Percentiles rank a stretch among this genome's conserved stretches.
These are phyloP conservation scores for Starmerella stigmatis DNA, from an alignment of 805 yeast genomes.

Conservation along the genomic window DNA sequence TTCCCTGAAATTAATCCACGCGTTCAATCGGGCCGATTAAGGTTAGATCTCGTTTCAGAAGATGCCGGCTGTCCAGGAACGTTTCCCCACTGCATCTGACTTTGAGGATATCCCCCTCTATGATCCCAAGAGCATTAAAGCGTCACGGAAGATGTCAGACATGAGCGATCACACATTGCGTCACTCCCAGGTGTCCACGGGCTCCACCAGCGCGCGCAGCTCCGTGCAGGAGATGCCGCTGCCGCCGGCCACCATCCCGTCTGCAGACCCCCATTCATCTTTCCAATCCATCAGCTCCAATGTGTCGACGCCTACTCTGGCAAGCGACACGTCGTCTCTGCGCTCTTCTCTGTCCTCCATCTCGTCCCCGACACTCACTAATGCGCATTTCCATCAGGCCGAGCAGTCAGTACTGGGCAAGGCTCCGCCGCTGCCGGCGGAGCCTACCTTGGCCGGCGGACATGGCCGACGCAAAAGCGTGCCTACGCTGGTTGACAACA, in stretches of 20 bases:
- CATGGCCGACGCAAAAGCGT: constrained; percentile 16
- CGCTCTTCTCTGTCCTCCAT: constrained; percentile 21
- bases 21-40: background rate
- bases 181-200: background rate
- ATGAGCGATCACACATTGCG: constrained; percentile 1
- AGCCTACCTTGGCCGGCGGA: background rate
- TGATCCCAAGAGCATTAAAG: constrained; percentile 9
- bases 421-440: background rate
- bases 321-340: constrained; percentile 24
- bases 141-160: background rate
- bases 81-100: constrained; percentile 12
- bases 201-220: constrained; percentile 1
- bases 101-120: constrained; percentile 22
- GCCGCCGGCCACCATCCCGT: background rate
- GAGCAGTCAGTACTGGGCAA: background rate
- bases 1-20: background rate
- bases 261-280: constrained; percentile 10
- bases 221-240: background rate
- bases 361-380: constrained; percentile 19
- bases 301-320: constrained; percentile 23
- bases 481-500: constrained; percentile 20
- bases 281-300: constrained; percentile 14
- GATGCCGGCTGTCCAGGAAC: constrained; percentile 13
- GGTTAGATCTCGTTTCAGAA: background rate
- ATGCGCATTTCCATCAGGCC: background rate